Percentiles rank a stretch among this genome's conserved stretches.
Conservation (phyloP, 352 stramenopile genomes). For the Halophytophthora batemanensis region DNA sequence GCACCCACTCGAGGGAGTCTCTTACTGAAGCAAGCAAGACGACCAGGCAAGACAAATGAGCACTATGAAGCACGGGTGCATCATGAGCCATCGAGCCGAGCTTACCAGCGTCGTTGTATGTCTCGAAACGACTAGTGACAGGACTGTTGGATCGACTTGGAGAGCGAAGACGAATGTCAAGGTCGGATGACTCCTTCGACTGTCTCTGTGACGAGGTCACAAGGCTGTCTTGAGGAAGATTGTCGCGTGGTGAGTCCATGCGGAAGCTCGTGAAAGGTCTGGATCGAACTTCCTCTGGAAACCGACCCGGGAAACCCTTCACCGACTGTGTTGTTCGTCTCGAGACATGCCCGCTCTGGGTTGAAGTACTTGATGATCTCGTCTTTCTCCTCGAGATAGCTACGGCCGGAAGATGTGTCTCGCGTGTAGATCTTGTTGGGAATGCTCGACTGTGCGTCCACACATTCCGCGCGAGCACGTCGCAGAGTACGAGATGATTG, state of each 20-base stretch:
- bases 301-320: not conserved
- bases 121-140: too few relatives aligned
- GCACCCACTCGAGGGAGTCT: slow-evolving; percentile 30
- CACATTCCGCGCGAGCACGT: slow-evolving; percentile 15
- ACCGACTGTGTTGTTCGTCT: not conserved
- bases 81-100: not conserved
- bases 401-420: slow-evolving; percentile 10
- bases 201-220: not conserved
- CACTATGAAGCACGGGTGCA: too few relatives aligned
- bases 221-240: not conserved
- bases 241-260: not conserved
- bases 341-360: not conserved
- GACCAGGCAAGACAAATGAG: not conserved
- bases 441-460: slow-evolving; percentile 15
- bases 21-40: not conserved
- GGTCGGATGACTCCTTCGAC: too few relatives aligned
- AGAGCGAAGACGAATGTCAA: too few relatives aligned
- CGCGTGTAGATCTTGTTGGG: not conserved
- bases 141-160: too few relatives aligned
- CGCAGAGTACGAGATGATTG: slow-evolving; percentile 4
- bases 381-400: slow-evolving; percentile 2
- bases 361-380: not conserved
- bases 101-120: not conserved
- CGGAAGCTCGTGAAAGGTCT: not conserved
- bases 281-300: not conserved